Evolutionary conservation across 495 filamentous ascomycete species (phyloP).

Genomic region (Penicillium salamii): DNA sequence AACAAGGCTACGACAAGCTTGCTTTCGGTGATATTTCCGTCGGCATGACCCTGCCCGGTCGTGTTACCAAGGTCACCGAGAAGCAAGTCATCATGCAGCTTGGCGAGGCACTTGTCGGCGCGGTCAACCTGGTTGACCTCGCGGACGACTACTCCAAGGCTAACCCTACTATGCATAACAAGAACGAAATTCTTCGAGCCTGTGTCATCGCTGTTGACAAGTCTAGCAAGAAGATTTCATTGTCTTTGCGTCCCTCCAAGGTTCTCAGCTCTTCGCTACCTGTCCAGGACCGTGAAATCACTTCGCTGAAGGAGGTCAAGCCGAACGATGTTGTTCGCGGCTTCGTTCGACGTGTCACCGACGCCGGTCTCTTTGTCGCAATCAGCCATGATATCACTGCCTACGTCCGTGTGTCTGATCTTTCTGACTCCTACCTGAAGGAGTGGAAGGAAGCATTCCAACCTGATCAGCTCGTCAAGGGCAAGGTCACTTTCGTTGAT

Average conservation of each 20-base stretch:
- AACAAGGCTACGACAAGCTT: conserved; percentile 52
- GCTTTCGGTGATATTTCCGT: conserved; percentile 65
- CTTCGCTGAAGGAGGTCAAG: conserved; percentile 63
- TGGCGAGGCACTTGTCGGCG: conserved; percentile 68
- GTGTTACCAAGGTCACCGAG: conserved; percentile 84
- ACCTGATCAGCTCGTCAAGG: conserved; percentile 83
- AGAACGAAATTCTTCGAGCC: conserved; percentile 82
- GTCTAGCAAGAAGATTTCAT: conserved; percentile 73
- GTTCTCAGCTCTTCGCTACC: conserved; percentile 82
- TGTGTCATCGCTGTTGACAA: conserved; percentile 77
- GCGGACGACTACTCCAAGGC: conserved; percentile 78
- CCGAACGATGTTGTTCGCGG: conserved; percentile 80
- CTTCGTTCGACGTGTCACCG: conserved; percentile 82
- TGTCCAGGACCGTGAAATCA: conserved; percentile 78
- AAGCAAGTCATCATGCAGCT: conserved; percentile 80
- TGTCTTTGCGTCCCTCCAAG: conserved; percentile 83
- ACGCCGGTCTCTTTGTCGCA: conserved; percentile 80
- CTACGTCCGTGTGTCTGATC: conserved; percentile 77
- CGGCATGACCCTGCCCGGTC: conserved; percentile 77
- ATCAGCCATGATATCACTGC: conserved; percentile 78
- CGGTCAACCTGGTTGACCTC: conserved; percentile 73
- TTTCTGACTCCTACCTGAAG: conserved; percentile 88
- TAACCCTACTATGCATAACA: conserved; percentile 64
- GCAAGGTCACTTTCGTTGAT: conserved; percentile 71
- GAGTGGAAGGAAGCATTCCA: conserved; percentile 93